Conservation (phyloP, 2,329 filamentous ascomycete species). For the Chrysoporthe deuterocubensis region DNA sequence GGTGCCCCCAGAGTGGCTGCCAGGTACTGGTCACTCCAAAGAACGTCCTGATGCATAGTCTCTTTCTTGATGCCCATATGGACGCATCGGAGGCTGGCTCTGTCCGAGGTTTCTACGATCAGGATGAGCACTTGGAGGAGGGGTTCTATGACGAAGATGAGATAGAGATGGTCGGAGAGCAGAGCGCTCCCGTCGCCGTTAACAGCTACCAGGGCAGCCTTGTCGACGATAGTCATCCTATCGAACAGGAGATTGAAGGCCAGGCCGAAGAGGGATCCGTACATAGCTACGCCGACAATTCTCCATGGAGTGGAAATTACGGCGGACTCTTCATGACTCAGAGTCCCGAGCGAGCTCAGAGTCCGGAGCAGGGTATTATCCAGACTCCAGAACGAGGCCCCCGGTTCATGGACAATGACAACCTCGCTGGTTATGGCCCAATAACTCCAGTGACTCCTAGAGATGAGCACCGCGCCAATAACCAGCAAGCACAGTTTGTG, state of each 20-base stretch:
- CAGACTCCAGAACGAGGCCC: background rate
- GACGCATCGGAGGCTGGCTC: background rate
- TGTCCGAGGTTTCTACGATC: background rate
- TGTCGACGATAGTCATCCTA: background rate
- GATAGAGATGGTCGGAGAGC: background rate
- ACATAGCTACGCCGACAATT: background rate
- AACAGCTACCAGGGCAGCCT: background rate
- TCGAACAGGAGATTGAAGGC: background rate
- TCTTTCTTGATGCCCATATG: slow-evolving; percentile 14
- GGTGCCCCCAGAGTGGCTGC: slow-evolving; percentile 9
- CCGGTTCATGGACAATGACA: background rate
- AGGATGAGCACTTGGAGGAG: background rate
- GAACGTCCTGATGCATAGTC: slow-evolving; percentile 16
- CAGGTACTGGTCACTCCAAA: background rate
- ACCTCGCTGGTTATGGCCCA: background rate
- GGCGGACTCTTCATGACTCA: slow-evolving; percentile 6
- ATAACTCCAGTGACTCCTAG: too few species aligned
- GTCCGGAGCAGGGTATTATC: too few species aligned
- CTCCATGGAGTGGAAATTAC: background rate
- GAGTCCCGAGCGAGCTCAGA: background rate
- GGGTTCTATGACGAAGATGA: background rate
- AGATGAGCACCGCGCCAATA: background rate
- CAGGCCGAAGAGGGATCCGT: background rate
- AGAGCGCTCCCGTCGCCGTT: background rate
- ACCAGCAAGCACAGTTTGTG: background rate